Conservation (phyloP, 2,329 filamentous ascomycete species). For the Dactylellina leptospora region DNA sequence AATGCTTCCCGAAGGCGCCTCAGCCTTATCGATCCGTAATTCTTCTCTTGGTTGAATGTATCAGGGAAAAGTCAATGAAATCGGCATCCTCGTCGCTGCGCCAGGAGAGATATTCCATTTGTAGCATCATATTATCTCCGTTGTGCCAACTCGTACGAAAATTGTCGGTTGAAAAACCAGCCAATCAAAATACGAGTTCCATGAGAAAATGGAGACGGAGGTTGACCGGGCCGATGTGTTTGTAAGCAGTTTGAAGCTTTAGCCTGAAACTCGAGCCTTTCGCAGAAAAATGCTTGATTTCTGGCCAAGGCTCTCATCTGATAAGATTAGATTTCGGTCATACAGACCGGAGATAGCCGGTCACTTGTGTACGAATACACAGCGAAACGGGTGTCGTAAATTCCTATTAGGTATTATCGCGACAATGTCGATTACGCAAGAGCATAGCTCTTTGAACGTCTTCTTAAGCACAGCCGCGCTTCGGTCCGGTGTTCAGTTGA, state of each 20-base stretch:
- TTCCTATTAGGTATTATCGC: no score
- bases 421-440: no score
- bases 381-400: no score
- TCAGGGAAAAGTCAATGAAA: slow-evolving; percentile 18
- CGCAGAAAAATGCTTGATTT: background rate
- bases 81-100: background rate
- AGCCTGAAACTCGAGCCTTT: slow-evolving; percentile 20
- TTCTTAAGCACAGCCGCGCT: no score
- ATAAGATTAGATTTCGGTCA: slow-evolving; percentile 29
- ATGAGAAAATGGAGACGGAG: slow-evolving; percentile 37
- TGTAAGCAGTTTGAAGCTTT: slow-evolving; percentile 19
- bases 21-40: background rate
- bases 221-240: slow-evolving; percentile 32
- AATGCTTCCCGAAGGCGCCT: background rate
- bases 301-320: slow-evolving; percentile 31
- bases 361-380: no score
- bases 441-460: no score
- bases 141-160: slow-evolving; percentile 46
- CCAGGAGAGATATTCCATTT: slow-evolving; percentile 19
- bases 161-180: slow-evolving; percentile 5
- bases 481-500: no score
- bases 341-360: background rate
- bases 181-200: slow-evolving; percentile 20
- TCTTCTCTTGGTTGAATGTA: slow-evolving; percentile 4
- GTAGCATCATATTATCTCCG: slow-evolving; percentile 31